Evolutionary conservation across 2,329 filamentous ascomycete genomes (phyloP).

Genomic region (Aspergillus vadensis): DNA sequence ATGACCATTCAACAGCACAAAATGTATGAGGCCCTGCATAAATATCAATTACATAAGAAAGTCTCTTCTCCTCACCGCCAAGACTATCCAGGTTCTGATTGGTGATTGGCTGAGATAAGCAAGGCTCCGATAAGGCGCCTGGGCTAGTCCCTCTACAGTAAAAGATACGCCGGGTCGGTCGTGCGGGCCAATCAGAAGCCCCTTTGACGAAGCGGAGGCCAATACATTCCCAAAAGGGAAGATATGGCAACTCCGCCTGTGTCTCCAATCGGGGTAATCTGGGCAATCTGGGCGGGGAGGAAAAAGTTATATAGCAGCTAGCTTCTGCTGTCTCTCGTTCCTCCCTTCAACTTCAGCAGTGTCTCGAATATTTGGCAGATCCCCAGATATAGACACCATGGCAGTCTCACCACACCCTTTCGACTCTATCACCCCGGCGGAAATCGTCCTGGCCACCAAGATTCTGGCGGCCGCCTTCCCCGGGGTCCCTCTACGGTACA

Average conservation of each 20-base stretch:
- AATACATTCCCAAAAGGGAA: no score
- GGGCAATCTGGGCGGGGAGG: no score
- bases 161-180: constrained; percentile 18
- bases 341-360: neutral
- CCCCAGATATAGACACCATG: constrained; percentile 5
- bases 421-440: constrained; percentile 42
- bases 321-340: neutral
- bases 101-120: neutral
- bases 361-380: neutral
- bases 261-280: no score
- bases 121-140: neutral
- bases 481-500: constrained; percentile 53
- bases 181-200: constrained; percentile 10
- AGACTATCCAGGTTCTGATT: neutral
- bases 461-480: constrained; percentile 42
- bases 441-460: constrained; percentile 44
- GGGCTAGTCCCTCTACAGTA: constrained; percentile 5
- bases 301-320: no score
- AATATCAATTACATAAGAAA: neutral
- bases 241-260: no score
- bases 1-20: neutral
- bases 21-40: neutral
- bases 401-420: constrained; percentile 39
- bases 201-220: neutral
- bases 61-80: no score